These are phyloP conservation scores for Sporothrix dimorphospora DNA, from an alignment of 2,329 filamentous ascomycete species.

Conservation along the genomic window DNA sequence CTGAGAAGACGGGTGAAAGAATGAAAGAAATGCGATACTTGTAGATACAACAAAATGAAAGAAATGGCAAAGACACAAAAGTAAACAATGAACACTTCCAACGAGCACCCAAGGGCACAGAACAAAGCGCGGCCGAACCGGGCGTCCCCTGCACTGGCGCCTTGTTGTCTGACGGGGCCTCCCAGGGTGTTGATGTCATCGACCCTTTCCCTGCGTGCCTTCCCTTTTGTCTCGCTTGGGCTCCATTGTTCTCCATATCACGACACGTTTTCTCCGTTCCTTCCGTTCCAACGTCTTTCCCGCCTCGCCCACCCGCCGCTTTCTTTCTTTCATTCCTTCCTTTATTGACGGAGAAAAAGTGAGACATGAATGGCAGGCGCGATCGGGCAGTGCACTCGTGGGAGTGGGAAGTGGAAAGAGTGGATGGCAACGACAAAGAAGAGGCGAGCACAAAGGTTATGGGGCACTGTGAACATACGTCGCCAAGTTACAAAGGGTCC, in stretches of 20 bases:
- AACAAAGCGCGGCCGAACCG: not conserved
- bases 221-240: not conserved
- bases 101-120: not conserved
- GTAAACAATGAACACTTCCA: not conserved
- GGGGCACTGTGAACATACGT: no score
- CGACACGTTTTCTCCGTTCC: constrained; percentile 3
- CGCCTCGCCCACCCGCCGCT: not conserved
- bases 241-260: constrained; percentile 10
- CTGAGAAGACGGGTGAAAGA: not conserved
- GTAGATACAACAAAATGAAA: not conserved
- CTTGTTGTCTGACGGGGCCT: not conserved
- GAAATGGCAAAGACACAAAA: not conserved
- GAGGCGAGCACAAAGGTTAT: not conserved
- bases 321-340: not conserved
- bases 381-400: not conserved
- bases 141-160: not conserved
- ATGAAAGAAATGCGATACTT: not conserved
- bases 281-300: not conserved
- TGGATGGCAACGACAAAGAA: constrained; percentile 11
- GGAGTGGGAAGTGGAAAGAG: not conserved
- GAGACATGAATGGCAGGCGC: constrained; percentile 4
- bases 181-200: constrained; percentile 18
- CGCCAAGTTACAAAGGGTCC: not conserved
- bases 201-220: not conserved
- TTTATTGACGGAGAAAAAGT: not conserved